These are phyloP conservation scores for Heimioporus retisporus DNA, from an alignment of 1,284 basidiomycete species.

Conservation along the genomic window DNA sequence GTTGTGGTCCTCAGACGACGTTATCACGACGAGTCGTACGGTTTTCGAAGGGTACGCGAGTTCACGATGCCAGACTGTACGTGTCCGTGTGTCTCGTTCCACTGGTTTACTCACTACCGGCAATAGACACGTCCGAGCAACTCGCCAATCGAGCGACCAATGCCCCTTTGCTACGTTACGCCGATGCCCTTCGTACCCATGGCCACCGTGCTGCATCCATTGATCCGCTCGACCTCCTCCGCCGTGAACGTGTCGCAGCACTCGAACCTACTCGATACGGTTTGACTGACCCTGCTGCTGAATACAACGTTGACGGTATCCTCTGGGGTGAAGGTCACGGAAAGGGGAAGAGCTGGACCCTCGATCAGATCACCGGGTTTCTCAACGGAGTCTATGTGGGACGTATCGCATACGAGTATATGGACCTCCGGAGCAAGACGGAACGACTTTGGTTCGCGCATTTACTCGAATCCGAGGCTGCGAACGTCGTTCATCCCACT, in stretches of 20 bases:
- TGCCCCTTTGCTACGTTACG: constrained; percentile 86
- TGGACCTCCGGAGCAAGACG: constrained; percentile 85
- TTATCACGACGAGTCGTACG: constrained; percentile 90
- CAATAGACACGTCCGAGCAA: constrained; percentile 79
- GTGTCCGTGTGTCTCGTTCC: constrained; percentile 39
- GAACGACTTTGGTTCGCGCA: constrained; percentile 90
- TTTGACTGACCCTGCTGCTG: constrained; percentile 59
- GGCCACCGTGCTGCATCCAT: constrained; percentile 86
- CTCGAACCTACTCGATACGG: constrained; percentile 86
- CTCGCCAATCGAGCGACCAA: constrained; percentile 81
- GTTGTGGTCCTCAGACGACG: constrained; percentile 37
- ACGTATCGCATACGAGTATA: constrained; percentile 90
- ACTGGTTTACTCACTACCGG: constrained; percentile 1
- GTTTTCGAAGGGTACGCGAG: constrained; percentile 74
- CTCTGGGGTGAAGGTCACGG: constrained; percentile 66
- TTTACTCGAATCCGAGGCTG: constrained; percentile 73
- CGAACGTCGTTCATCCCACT: constrained; percentile 20
- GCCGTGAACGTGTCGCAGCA: constrained; percentile 86
- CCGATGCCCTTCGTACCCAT: constrained; percentile 85
- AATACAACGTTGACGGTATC: constrained; percentile 85
- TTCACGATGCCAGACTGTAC: constrained; percentile 82
- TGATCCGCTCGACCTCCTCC: constrained; percentile 88
- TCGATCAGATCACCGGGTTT: constrained; percentile 77
- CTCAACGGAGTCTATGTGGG: constrained; percentile 83
- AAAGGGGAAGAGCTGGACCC: constrained; percentile 65